Evolutionary conservation across 495 filamentous ascomycete genomes (phyloP).

Genomic region (Acidomyces sp.): DNA sequence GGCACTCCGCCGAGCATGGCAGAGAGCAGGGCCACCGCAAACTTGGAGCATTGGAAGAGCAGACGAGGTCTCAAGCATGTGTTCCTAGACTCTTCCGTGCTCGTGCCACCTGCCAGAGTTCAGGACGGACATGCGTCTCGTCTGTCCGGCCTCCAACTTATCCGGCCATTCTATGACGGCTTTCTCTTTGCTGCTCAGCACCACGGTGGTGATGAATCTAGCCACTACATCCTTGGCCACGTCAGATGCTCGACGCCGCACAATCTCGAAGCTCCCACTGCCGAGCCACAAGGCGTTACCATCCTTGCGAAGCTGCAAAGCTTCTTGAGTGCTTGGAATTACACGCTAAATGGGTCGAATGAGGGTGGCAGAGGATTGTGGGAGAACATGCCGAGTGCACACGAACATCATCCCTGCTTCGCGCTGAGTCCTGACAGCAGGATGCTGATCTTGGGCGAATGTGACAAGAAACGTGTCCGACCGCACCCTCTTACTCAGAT

Average conservation of each 20-base stretch:
- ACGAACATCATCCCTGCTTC: slow-evolving; percentile 13
- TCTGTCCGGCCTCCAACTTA: slow-evolving; percentile 12
- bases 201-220: slow-evolving; percentile 6
- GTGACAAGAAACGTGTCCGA: slow-evolving; percentile 8
- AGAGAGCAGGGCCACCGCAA: neutral
- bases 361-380: slow-evolving; percentile 4
- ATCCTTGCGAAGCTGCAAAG: slow-evolving; percentile 7
- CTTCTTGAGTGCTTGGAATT: slow-evolving; percentile 12
- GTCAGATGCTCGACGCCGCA: neutral
- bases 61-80: slow-evolving; percentile 5
- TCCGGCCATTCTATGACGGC: slow-evolving; percentile 7
- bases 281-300: slow-evolving; percentile 2
- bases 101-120: neutral
- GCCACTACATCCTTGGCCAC: slow-evolving; percentile 13
- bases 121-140: neutral
- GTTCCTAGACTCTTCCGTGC: slow-evolving; percentile 12
- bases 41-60: slow-evolving; percentile 12
- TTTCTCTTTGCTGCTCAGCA: slow-evolving; percentile 12
- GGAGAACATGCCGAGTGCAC: slow-evolving; percentile 15
- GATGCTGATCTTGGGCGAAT: slow-evolving; percentile 11
- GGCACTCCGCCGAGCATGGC: slow-evolving; percentile 7
- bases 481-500: slow-evolving; percentile 6
- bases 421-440: slow-evolving; percentile 6
- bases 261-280: neutral
- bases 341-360: slow-evolving; percentile 1